Evolutionary conservation across 805 yeast species (phyloP), one percentile per base, ranked within the genome.

Genomic region (Komagataella mondaviorum): DNA sequence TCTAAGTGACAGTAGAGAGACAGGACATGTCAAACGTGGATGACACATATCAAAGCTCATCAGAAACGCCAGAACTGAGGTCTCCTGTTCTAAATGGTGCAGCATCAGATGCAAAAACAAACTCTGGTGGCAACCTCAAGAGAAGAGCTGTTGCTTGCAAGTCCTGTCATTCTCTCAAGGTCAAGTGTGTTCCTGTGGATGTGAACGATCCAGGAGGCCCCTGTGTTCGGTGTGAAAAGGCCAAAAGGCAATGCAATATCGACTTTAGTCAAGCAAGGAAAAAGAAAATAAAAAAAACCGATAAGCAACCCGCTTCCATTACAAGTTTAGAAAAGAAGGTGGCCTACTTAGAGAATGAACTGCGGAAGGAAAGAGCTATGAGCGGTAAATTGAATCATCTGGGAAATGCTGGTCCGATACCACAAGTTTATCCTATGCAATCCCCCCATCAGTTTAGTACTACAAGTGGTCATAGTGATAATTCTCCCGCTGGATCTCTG

Each of bases 91-190:
- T 30, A 14, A 30, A 30, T 8, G 39, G 39, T 4, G 14, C 39
- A 10, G 14, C 39, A 4, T 30, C n/a, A 30, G 39, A 30, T 43
- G 20, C 23, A 12, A 39, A 18, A 23, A 23, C 10, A 30, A 46
- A 23, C 49, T 8, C 55, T 49, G 12, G 23, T 48, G 10, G 14
- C 39, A 14, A 14, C 39, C 39, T 7, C 22, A 60, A 60, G 48
- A 60, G 80, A 51, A 58, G 81, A 49, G 65, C 82, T 0, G 80
- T 77, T 12, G 86, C 86, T 1, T 81, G 87, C 62, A 78, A 76
- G 55, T 70, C 78, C n/a, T 89, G 97, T 61, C 95, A 91, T 59
- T 63, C 85, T 0, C 72, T 88, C 49, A 89, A 89, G 61, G 96
- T 89, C 39, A 80, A 84, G 57, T 89, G 97, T 65, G 79, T 84